Percentiles rank a stretch among this genome's conserved stretches.
Conservation (phyloP, 306 rosid species). For the Medicago ruthenica region DNA sequence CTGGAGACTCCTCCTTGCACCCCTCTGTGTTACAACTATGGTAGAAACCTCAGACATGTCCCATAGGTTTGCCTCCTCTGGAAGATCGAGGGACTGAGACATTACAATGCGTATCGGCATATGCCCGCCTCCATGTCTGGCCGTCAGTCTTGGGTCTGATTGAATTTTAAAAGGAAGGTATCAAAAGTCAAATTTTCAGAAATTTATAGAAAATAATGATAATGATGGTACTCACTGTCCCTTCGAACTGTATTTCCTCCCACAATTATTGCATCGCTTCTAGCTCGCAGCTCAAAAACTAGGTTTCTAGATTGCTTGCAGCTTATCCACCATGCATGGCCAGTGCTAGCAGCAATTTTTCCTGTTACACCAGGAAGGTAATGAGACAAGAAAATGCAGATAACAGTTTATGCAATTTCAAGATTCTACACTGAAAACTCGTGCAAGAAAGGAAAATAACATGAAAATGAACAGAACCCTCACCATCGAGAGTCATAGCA, state of each 20-base stretch:
- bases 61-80: conserved; percentile 86
- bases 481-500: conserved; percentile 99
- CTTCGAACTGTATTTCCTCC: conserved; percentile 90
- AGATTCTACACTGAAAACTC: background rate
- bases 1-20: conserved; percentile 87
- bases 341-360: conserved; percentile 86
- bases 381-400: conserved; percentile 5
- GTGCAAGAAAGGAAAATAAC: background rate
- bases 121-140: conserved; percentile 91
- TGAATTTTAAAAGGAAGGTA: conserved; percentile 35
- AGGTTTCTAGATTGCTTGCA: conserved; percentile 72
- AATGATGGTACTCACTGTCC: conserved; percentile 71
- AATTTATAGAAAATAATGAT: conserved; percentile 17
- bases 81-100: conserved; percentile 82
- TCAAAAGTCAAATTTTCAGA: conserved; percentile 19
- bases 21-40: conserved; percentile 90
- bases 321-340: conserved; percentile 92
- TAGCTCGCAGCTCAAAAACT: conserved; percentile 82
- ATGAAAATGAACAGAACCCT: conserved; percentile 41
- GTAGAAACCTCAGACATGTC: conserved; percentile 79
- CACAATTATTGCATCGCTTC: conserved; percentile 88
- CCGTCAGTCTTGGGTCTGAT: conserved; percentile 87
- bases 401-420: background rate
- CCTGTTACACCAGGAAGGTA: conserved; percentile 54
- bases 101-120: conserved; percentile 84